phyloP scores from a whole-genome alignment of 306 rosid genomes.

The Cicer yamashitae region DNA sequence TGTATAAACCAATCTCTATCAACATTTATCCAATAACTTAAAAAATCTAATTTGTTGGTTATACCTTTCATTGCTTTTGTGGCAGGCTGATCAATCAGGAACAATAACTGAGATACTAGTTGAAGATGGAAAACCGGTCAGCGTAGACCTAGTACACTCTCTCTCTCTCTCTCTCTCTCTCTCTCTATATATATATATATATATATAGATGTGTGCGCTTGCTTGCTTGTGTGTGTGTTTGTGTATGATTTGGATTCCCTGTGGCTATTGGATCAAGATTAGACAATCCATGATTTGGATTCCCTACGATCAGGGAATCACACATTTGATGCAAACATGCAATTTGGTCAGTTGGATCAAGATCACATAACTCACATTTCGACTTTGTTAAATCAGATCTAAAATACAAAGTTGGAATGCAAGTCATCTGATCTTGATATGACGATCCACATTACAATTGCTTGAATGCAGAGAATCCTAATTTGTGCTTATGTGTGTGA shows the following conservation, averaged over 20 bases:
- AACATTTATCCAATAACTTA: not conserved
- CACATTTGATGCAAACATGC: not conserved
- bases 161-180: constrained; percentile 9
- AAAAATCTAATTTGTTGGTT: constrained; percentile 24
- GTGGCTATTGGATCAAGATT: not conserved
- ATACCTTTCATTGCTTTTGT: constrained; percentile 25
- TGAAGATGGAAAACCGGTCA: constrained; percentile 84
- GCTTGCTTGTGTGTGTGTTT: not conserved
- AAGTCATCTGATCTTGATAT: not conserved
- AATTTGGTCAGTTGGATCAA: not conserved
- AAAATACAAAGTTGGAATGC: not conserved
- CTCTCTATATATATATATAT: not conserved
- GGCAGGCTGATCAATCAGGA: constrained; percentile 93
- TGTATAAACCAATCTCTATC: constrained; percentile 21
- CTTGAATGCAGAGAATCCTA: not conserved
- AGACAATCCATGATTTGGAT: not conserved
- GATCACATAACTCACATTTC: not conserved
- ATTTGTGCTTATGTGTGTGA: not conserved
- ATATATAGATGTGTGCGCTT: too few species aligned
- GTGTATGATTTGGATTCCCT: not conserved
- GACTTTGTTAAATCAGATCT: not conserved
- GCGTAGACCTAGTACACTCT: constrained; percentile 70
- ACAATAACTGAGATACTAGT: constrained; percentile 70
- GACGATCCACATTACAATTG: not conserved
- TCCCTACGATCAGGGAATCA: not conserved